Conservation (phyloP, 257 asterid genomes). For the Anisodus acutangulus region DNA sequence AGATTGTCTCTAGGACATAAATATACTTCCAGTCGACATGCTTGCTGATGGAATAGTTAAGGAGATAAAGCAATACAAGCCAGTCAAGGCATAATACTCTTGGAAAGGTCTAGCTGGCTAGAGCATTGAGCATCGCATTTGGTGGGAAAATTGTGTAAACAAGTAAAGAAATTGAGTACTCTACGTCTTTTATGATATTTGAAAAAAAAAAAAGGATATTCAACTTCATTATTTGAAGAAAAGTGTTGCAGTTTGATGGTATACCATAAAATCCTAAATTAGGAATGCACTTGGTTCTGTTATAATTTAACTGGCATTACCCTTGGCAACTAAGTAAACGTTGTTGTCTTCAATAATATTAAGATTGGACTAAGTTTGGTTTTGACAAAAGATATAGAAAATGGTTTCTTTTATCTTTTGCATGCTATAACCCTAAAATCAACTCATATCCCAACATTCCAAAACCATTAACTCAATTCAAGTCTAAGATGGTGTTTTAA, state of each 20-base stretch:
- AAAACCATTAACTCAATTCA: too few relatives aligned
- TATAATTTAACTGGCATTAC: neutral
- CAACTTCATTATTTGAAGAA: neutral
- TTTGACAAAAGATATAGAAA: too few relatives aligned
- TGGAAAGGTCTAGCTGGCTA: neutral
- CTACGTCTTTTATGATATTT: neutral
- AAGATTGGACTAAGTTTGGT: neutral
- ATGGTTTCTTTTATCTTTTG: too few relatives aligned
- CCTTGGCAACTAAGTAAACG: neutral
- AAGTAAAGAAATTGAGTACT: neutral
- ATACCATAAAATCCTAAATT: neutral
- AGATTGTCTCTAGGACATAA: too few relatives aligned
- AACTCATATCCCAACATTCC: too few relatives aligned
- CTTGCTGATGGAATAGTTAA: slow-evolving; percentile 77
- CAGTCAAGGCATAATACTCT: slow-evolving; percentile 44
- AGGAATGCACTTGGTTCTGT: neutral
- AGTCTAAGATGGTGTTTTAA: too few relatives aligned
- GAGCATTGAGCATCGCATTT: neutral
- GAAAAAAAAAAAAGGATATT: too few relatives aligned
- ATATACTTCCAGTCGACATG: slow-evolving; percentile 33
- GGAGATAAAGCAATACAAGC: slow-evolving; percentile 77
- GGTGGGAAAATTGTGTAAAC: neutral
- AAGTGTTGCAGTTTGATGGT: neutral
- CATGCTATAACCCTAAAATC: too few relatives aligned
- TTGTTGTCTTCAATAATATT: neutral